Base-by-base conservation (phyloP, 2,329 filamentous ascomycete genomes). In the Arthrobotrys sinensis region DNA sequence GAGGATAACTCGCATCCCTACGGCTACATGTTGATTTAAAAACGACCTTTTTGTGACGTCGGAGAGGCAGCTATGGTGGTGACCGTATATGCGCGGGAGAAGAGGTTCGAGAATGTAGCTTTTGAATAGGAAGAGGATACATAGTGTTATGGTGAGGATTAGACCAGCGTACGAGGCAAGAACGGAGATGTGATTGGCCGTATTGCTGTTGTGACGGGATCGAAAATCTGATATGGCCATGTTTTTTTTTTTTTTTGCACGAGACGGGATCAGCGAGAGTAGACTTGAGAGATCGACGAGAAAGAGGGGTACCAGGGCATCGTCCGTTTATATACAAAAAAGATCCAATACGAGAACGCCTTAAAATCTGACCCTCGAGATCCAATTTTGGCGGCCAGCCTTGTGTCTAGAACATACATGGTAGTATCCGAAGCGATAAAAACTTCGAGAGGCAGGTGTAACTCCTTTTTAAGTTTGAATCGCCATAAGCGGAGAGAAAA, bases 11-110 rank as follows among this genome's bases (percentile, higher is more conserved):
- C 70, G 50, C 32, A 62, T 75, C 1, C 40, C 55, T 4, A 63
- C 52, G 2, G 50, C 62, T 45, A 75, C 64, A 46, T 75, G 70
- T 24, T 75, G 70, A 36, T 75, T 75, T 21, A 75, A 32, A 19
- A 75, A 75, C 4, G 62, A 67, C 0, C 70, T 38, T 45, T 68
- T 43, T 1, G 57, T 62, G n/a, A 46, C 36, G 1, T 55, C 46
- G 1, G 62, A 53, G 14, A 75, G 62, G 2, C 28, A 10, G 2
- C 21, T 24, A 12, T 67, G 43, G 16, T 32, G 28, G 19, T 28
- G 28, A 14, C 19, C n/a, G 40, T 67, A 75, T 21, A 67, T 40
- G 0, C 53, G 32, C 0, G 53, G 62, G 38, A 68, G 34, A 7
- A 75, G 14, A 3, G 62, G 62, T 38, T 75, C 70, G n/a, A 75